Base-by-base conservation (phyloP, 176 grass and related monocot species). In the Dactylis glomerata region DNA sequence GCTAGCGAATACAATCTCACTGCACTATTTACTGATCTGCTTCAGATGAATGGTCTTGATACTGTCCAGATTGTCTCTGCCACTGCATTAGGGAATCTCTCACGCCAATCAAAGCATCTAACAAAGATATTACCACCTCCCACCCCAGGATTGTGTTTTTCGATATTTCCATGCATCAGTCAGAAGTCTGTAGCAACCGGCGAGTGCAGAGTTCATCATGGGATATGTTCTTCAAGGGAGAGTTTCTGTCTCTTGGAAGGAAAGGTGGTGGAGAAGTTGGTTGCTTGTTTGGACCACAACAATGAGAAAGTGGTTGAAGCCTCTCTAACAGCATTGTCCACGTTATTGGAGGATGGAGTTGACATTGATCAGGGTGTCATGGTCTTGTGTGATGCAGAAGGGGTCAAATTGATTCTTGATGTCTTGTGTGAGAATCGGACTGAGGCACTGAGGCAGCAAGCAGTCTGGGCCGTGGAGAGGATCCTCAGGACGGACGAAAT, bases 221-320 rank as follows among this genome's bases (percentile, higher is more conserved):
- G 96, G 49, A 61, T 95, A 42, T 98, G 96, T 86, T 95, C 95
- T 50, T 74, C 88, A 46, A 91, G 62, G 86, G 92, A 95, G 69
- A 98, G 89, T 22, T 95, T 98, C 77, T 98, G 96, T 89, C 87
- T 95, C 20, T 78, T 98, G 79, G 96, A 95, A 82, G 96, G 93
- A 59, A 98, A 91, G 75, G 96, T 91, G 82, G 93, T 98, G 33
- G 96, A 93, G 68, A 93, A 98, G 82, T 85, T 98, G 69, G 91
- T 95, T 61, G 91, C 92, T 80, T 95, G 92, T 75, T 92, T 98
- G 76, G 96, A 98, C 66, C 88, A 98, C 79, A 76, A 81, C 70
- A 98, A 95, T 47, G 96, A 87, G 55, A 90, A 95, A 67, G 87
- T 98, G 27, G 93, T 93, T 2, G 96, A 98, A 87, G 93, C 96